Percentiles rank a stretch among this genome's conserved stretches.
These are phyloP conservation scores for Trichoderma koningiopsis DNA, from an alignment of 2,329 filamentous ascomycete genomes.

Conservation along the genomic window DNA sequence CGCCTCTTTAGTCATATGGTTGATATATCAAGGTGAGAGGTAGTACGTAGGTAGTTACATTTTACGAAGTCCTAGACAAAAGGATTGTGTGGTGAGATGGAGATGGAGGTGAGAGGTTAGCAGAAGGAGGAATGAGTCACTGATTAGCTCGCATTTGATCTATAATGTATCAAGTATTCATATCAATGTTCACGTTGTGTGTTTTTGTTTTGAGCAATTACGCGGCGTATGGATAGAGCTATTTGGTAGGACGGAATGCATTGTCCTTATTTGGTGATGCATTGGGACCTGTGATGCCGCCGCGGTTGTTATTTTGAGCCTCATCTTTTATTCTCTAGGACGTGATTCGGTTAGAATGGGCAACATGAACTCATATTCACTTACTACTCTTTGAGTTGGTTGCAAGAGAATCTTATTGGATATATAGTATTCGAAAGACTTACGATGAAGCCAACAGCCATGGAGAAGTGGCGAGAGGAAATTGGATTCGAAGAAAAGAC, in stretches of 20 bases:
- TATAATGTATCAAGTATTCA: background rate
- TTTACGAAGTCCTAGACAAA: background rate
- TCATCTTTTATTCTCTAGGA: background rate
- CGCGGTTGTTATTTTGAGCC: background rate
- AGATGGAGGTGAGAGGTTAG: background rate
- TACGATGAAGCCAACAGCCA: too few relatives aligned
- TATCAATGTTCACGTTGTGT: background rate
- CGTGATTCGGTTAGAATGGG: background rate
- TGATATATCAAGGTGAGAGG: background rate
- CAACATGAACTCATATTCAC: too few relatives aligned
- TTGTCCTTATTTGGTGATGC: background rate
- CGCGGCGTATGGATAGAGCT: background rate
- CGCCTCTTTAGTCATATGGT: background rate
- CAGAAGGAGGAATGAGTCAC: background rate
- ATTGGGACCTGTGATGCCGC: background rate
- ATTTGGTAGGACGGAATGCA: background rate
- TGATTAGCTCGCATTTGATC: background rate
- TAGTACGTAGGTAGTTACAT: background rate
- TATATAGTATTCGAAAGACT: too few relatives aligned
- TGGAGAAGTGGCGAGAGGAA: too few relatives aligned
- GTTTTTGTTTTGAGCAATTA: background rate
- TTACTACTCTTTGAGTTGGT: too few relatives aligned
- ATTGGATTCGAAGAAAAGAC: background rate
- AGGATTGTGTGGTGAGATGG: background rate
- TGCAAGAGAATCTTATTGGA: too few relatives aligned